Evolutionary conservation across 805 yeast genomes (phyloP).

Genomic region (Saccharomycopsis olivae): DNA sequence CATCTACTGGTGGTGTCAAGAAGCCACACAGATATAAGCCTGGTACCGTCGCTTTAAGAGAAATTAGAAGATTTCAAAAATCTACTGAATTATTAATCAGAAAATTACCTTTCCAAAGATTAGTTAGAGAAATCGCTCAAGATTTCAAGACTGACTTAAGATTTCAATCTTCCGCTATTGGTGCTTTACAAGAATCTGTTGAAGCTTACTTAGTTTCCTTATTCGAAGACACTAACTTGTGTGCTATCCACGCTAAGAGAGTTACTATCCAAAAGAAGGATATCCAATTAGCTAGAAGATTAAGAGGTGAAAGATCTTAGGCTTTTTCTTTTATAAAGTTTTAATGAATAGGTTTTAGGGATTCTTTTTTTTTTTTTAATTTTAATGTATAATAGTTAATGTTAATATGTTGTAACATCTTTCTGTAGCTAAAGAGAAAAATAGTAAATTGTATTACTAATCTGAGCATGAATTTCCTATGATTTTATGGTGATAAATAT

Average conservation of each 20-base stretch:
- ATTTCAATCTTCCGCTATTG: conserved; percentile 95
- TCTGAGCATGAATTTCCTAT: too few species aligned
- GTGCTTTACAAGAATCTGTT: conserved; percentile 97
- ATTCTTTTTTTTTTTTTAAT: neutral
- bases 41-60: conserved; percentile 94
- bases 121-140: conserved; percentile 91
- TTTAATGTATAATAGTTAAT: conserved; percentile 1
- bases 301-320: conserved; percentile 92
- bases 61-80: conserved; percentile 95
- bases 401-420: too few species aligned
- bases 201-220: conserved; percentile 95
- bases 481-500: too few species aligned
- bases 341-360: neutral
- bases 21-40: conserved; percentile 95
- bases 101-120: conserved; percentile 95
- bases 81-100: conserved; percentile 91
- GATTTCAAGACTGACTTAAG: conserved; percentile 89
- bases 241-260: conserved; percentile 98
- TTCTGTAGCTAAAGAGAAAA: too few species aligned
- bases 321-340: neutral
- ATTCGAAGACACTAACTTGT: conserved; percentile 96
- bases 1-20: conserved; percentile 88
- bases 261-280: conserved; percentile 98
- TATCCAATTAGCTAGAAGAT: conserved; percentile 94
- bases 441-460: too few species aligned